Percentiles rank a stretch among this genome's conserved stretches.
Evolutionary conservation across 768 basidiomycete species (phyloP).

Genomic region (Dioszegia hungarica): DNA sequence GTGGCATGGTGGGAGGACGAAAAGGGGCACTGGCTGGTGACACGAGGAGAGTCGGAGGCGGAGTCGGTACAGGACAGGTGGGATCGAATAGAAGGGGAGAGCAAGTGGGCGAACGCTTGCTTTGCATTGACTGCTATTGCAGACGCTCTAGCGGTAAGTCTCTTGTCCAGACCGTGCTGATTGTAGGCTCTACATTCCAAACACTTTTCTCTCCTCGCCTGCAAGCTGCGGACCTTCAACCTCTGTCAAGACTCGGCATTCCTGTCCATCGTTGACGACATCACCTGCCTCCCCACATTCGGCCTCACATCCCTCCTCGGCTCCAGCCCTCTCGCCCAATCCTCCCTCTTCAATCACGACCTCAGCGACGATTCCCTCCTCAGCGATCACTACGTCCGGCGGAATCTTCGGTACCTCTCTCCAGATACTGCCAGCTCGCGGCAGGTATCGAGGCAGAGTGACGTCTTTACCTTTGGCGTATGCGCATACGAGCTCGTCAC

Average conservation of each 20-base stretch:
- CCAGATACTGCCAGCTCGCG: constrained; percentile 21
- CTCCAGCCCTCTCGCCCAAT: background rate
- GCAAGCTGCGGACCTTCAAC: constrained; percentile 7
- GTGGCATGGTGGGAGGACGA: constrained; percentile 32
- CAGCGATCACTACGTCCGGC: constrained; percentile 8
- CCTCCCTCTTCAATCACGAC: constrained; percentile 12
- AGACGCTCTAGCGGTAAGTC: constrained; percentile 16
- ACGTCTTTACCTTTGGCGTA: constrained; percentile 40
- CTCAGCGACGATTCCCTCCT: constrained; percentile 6
- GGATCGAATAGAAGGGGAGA: background rate
- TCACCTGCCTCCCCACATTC: constrained; percentile 7
- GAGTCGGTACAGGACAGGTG: background rate
- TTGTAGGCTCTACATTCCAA: constrained; percentile 6
- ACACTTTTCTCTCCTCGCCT: constrained; percentile 7
- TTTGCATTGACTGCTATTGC: constrained; percentile 8
- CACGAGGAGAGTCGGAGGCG: background rate
- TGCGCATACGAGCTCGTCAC: constrained; percentile 37
- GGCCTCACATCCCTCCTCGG: background rate
- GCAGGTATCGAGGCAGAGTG: constrained; percentile 9
- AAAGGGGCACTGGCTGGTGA: constrained; percentile 19
- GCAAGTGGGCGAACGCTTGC: background rate
- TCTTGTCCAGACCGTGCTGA: background rate
- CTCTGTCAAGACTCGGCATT: background rate
- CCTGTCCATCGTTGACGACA: background rate
- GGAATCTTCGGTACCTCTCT: constrained; percentile 29